Base-by-base conservation (phyloP, 768 basidiomycete genomes). In the Leucocoprinus birnbaumii region DNA sequence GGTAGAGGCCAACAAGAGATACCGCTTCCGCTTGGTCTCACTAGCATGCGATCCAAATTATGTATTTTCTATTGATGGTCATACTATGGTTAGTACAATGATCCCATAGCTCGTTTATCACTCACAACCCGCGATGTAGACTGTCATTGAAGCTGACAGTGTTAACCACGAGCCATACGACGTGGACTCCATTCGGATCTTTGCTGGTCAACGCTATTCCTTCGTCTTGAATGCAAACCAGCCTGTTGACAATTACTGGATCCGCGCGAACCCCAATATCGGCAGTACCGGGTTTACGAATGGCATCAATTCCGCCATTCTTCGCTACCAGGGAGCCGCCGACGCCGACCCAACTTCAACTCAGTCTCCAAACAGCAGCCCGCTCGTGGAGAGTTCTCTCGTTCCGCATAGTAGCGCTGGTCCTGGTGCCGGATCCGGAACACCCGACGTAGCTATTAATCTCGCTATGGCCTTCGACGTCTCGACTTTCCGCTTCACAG, bases 151-250 rank as follows among this genome's bases (percentile, higher is more conserved):
- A 62, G 75, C 68, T 0, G 80, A 81, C 44, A 74, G 74, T 8
- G 56, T 69, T 42, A 71, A 71, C 48, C 65, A 69, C 11, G 47
- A 69, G 22, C 78, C 82, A 0, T 54, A 71, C 10, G 53, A 50
- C 0, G 73, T 77, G 2, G 73, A 79, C 51, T 60, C 66, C 9
- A 71, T 81, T 44, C 62, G 71, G 5, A 73, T 82, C 45, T 77
- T 71, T 51, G 67, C 69, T 13, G 82, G 73, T 2, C 80, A 82
- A 58, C 73, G 80, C 6, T 82, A 82, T 51, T 82, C 80, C 0
- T 66, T 80, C 55, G 63, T 81, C 11, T 56, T 78, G 57, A 58
- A 55, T 45, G 61, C 66, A 8, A 62, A 65, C 50, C 61, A 66
- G 38, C 44, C 59, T 0, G 45, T 72, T 27, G 66, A 61, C 46